phyloP scores from a whole-genome alignment of 495 filamentous ascomycete species.

The Aspergillus avenaceus region DNA sequence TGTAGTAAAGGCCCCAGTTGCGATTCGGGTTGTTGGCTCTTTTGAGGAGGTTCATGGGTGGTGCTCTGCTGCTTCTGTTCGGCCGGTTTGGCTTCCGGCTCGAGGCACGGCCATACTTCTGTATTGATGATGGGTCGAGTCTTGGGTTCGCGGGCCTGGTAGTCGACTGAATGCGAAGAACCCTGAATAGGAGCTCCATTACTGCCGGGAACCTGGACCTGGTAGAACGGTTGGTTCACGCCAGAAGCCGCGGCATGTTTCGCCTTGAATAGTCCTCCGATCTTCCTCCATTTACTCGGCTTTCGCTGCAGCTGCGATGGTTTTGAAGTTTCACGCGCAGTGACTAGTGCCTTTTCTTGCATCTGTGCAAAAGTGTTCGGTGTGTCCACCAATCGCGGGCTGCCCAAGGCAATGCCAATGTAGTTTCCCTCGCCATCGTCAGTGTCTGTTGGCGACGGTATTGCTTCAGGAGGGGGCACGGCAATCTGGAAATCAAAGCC shows the following conservation, averaged over 20 bases:
- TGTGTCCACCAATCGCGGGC: slow-evolving; percentile 38
- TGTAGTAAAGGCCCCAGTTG: slow-evolving; percentile 46
- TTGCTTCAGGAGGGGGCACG: slow-evolving; percentile 24
- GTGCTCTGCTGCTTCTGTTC: not conserved
- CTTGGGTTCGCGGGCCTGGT: slow-evolving; percentile 6
- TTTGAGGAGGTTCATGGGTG: slow-evolving; percentile 1
- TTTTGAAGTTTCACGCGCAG: not conserved
- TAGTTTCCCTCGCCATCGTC: slow-evolving; percentile 24
- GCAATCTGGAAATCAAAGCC: slow-evolving; percentile 39
- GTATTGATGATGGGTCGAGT: slow-evolving; percentile 11
- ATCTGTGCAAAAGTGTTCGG: slow-evolving; percentile 17
- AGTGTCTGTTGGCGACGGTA: slow-evolving; percentile 9
- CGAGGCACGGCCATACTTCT: slow-evolving; percentile 32
- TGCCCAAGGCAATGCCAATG: slow-evolving; percentile 54
- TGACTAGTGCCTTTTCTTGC: slow-evolving; percentile 18
- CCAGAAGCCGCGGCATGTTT: slow-evolving; percentile 33
- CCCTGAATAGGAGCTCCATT: slow-evolving; percentile 12
- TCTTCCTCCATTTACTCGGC: slow-evolving; percentile 54
- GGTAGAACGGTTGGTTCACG: slow-evolving; percentile 21
- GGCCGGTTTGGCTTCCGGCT: slow-evolving; percentile 2
- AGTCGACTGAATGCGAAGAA: slow-evolving; percentile 18
- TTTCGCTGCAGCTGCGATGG: slow-evolving; percentile 31
- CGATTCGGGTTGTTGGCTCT: slow-evolving; percentile 7
- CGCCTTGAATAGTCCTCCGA: slow-evolving; percentile 48
- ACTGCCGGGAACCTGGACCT: slow-evolving; percentile 12